Evolutionary conservation across 306 rosid species (phyloP).

Genomic region (Dalbergia oliveri): DNA sequence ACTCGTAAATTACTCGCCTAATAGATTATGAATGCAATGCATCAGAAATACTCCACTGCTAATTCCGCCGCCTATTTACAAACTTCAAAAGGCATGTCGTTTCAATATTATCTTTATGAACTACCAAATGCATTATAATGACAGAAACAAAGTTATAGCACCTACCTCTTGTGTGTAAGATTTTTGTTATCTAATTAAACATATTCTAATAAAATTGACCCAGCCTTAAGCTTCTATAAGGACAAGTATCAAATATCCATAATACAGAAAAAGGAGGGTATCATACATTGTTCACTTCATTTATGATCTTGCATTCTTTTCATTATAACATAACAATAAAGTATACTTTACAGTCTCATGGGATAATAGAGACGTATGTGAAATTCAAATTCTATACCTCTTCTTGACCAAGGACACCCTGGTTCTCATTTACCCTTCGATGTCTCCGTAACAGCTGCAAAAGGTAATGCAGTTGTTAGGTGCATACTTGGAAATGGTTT

Average conservation of each 20-base stretch:
- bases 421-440: constrained; percentile 74
- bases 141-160: constrained; percentile 11
- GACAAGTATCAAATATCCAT: constrained; percentile 24
- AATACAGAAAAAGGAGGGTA: constrained; percentile 29
- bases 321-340: constrained; percentile 18
- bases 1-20: constrained; percentile 91
- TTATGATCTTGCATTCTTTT: background rate
- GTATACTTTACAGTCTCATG: constrained; percentile 1
- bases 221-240: constrained; percentile 30
- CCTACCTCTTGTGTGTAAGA: constrained; percentile 31
- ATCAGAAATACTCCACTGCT: constrained; percentile 46
- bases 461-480: constrained; percentile 39
- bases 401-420: constrained; percentile 81
- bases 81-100: constrained; percentile 30
- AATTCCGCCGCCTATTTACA: constrained; percentile 38
- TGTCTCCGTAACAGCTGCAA: constrained; percentile 88
- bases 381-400: constrained; percentile 69
- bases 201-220: constrained; percentile 23
- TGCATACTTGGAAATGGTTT: constrained; percentile 11
- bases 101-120: constrained; percentile 34
- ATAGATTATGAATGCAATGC: constrained; percentile 54
- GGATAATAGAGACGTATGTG: constrained; percentile 17
- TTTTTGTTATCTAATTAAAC: constrained; percentile 21
- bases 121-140: constrained; percentile 30
- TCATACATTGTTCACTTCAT: constrained; percentile 35